Evolutionary conservation across 495 filamentous ascomycete species (phyloP), one percentile per base, ranked within the genome.

Genomic region (Daldinia bambusicola): DNA sequence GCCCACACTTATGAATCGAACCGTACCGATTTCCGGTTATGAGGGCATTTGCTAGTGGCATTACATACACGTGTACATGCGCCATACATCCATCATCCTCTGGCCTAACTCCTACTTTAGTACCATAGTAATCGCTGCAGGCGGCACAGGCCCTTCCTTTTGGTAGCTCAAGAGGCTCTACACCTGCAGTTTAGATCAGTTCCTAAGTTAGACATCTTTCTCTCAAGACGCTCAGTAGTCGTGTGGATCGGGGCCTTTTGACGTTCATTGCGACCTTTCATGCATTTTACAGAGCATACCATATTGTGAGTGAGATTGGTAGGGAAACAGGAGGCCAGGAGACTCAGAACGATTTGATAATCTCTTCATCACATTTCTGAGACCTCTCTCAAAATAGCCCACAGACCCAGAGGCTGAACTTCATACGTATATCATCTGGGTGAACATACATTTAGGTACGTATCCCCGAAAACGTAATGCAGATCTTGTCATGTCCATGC

Each of bases 221-320:
- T 50, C 36, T 9, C 12, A 67, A 66, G 16, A 60, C 55, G 62
- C 61, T 6, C 58, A 37, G 52, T 14, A 34, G 16, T 13, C 32
- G 4, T 32, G 38, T 43, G 16, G 43, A 68, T 72, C 69, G 61
- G 50, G 56, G 43, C 55, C 13, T 38, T 58, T 67, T 26, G 61
- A 67, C 65, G 55, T 61, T 53, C 60, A 8, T 55, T 66, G 61
- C 37, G 43, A 66, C 57, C 52, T 62, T 73, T 57, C 58, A 69
- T 73, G 70, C 70, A 26, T 1, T 26, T 26, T 26, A 26, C 3
- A 3, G 1, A 26, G 26, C 3, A 73, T 50, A 41, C 34, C 36
- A 56, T 61, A 18, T 37, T 12, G 13, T 32, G 16, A 16, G 55
- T 9, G 32, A 53, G 14, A 43, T 13, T 32, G 22, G 32, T 53